Evolutionary conservation across 371 early-diverging fungal species (phyloP).

Genomic region (Haplosporangium sp.): DNA sequence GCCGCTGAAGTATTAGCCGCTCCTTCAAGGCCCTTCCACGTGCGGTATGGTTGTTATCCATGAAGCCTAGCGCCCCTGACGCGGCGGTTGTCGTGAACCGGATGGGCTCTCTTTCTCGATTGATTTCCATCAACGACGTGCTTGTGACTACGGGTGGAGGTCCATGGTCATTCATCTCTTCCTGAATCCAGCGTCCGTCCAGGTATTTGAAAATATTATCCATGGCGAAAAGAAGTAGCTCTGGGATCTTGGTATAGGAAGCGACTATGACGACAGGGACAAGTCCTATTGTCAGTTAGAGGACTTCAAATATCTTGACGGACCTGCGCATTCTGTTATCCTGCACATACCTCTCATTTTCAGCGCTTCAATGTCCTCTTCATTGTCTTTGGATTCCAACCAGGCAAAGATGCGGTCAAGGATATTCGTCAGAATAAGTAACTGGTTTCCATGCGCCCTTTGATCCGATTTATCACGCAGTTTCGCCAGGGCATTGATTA

Average conservation of each 20-base stretch:
- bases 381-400: conserved; percentile 28
- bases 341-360: conserved; percentile 26
- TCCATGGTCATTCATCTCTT: conserved; percentile 15
- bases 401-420: conserved; percentile 47
- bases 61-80: conserved; percentile 18
- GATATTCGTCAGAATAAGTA: conserved; percentile 29
- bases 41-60: conserved; percentile 18
- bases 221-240: conserved; percentile 32
- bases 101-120: conserved; percentile 35
- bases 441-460: conserved; percentile 36
- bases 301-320: neutral
- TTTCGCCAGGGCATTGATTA: conserved; percentile 30
- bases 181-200: conserved; percentile 47
- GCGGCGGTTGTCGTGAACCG: conserved; percentile 27
- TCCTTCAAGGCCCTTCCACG: conserved; percentile 36
- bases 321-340: too few relatives aligned
- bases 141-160: conserved; percentile 6
- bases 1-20: conserved; percentile 12
- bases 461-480: conserved; percentile 26
- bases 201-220: conserved; percentile 33
- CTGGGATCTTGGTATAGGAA: conserved; percentile 29
- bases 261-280: conserved; percentile 16
- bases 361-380: conserved; percentile 30
- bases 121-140: conserved; percentile 39
- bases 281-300: neutral